Evolutionary conservation across 768 basidiomycete species (phyloP), one percentile per base, ranked within the genome.

Genomic region (Porpolomopsis calyptriformis): DNA sequence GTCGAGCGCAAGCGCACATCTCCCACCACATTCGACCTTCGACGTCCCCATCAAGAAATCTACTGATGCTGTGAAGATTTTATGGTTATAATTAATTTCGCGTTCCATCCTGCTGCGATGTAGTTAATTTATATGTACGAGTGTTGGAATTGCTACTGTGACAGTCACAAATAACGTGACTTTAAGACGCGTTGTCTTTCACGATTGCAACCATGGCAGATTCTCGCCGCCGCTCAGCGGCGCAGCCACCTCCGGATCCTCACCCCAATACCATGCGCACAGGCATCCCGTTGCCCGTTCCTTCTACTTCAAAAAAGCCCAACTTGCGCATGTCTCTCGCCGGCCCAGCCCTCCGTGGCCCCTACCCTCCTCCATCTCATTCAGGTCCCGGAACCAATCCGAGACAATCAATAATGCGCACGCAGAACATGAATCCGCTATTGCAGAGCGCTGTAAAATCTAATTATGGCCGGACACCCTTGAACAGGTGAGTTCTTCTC

Each of bases 241-340:
- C 83, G 67, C 79, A 77, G 43, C 69, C 75, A 18, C 48, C 70
- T 11, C 37, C 64, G 2, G 80, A 82, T 42, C 59, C 70, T 1
- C 63, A 76, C n/a, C n/a, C n/a, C 53, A 68, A 68, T 10, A 73
- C 65, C 53, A 60, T 54, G 25, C 71, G 80, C 37, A 85, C 88
- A 2, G 73, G 77, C 22, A 72, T 91, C 11, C 87, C 88, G 1
- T 72, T 91, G 11, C 87, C 88, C 1, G 60, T 87, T 44, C 85
- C 84, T 4, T 75, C 86, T 0, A 82, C 85, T 0, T 61, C 75
- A 49, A 89, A 88, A 70, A 89, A 85, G 59, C 71, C 29, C 14
- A 31, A 31, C 14, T 7, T 31, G 29, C 35, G 74, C 45, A 75
- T 83, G 74, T 88, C 85, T 33, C 65, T 87, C 26, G 80, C 81